Evolutionary conservation across 2,329 filamentous ascomycete species (phyloP).

Genomic region (Fusarium foetens): DNA sequence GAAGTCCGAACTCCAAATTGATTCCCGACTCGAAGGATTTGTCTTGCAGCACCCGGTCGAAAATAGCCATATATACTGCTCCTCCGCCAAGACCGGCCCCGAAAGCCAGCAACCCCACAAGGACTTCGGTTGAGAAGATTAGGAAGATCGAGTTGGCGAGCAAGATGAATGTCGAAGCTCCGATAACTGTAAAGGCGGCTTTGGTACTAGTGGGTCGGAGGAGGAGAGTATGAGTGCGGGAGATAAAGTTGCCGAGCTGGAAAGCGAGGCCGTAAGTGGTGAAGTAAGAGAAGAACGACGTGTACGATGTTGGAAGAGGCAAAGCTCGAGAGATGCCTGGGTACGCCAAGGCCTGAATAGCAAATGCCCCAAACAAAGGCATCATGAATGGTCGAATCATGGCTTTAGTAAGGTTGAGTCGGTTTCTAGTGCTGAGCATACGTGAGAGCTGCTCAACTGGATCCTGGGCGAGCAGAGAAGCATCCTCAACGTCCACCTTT

Average conservation of each 20-base stretch:
- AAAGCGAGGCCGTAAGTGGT: slow-evolving; percentile 45
- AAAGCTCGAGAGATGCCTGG: slow-evolving; percentile 47
- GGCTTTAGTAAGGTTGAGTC: slow-evolving; percentile 8
- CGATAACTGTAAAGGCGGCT: slow-evolving; percentile 14
- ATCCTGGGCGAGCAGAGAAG: slow-evolving; percentile 52
- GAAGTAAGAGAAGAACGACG: slow-evolving; percentile 44
- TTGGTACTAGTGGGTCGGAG: slow-evolving; percentile 23
- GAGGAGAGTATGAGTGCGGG: slow-evolving; percentile 38
- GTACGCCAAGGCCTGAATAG: slow-evolving; percentile 40
- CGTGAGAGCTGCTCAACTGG: slow-evolving; percentile 40
- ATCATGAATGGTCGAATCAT: slow-evolving; percentile 43
- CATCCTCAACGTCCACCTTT: slow-evolving; percentile 34
- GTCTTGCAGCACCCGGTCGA: slow-evolving; percentile 36
- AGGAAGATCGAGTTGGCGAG: slow-evolving; percentile 40
- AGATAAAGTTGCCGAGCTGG: slow-evolving; percentile 45
- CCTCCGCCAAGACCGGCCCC: slow-evolving; percentile 44
- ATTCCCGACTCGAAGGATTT: slow-evolving; percentile 22
- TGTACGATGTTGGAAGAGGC: slow-evolving; percentile 36
- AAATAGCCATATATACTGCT: slow-evolving; percentile 44
- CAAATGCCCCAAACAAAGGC: slow-evolving; percentile 42
- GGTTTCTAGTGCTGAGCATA: slow-evolving; percentile 28
- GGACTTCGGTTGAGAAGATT: slow-evolving; percentile 31
- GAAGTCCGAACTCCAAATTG: slow-evolving; percentile 45
- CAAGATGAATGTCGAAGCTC: slow-evolving; percentile 7
- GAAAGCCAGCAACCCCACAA: slow-evolving; percentile 44